Percentiles rank a stretch among this genome's conserved stretches.
phyloP scores from a whole-genome alignment of 2,329 filamentous ascomycete species.

The Epichloe amarillans region DNA sequence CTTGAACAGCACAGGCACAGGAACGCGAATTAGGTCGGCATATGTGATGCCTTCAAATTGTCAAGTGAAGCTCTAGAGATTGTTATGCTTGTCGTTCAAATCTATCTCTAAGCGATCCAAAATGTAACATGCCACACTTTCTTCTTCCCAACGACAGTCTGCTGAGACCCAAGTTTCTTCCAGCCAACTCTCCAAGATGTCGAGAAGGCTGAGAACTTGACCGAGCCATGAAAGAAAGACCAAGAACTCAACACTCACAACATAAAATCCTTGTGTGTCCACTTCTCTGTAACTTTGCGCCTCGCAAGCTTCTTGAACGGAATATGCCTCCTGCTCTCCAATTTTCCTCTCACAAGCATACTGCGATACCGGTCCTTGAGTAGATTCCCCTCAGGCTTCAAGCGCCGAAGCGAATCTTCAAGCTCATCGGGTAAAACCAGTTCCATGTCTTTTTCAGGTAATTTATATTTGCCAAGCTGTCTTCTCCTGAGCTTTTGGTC shows the following conservation, averaged over 20 bases:
- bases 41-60: neutral
- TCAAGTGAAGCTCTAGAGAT: too few species aligned
- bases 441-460: constrained; percentile 71
- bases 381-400: constrained; percentile 93
- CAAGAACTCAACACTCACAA: neutral
- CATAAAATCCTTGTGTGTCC: constrained; percentile 87
- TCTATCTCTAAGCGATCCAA: too few species aligned
- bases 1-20: neutral
- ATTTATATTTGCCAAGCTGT: constrained; percentile 57
- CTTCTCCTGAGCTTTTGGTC: constrained; percentile 54
- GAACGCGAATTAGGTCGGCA: neutral
- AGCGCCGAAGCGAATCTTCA: constrained; percentile 63
- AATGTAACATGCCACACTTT: too few species aligned
- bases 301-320: constrained; percentile 73
- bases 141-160: too few species aligned
- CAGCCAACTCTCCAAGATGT: neutral
- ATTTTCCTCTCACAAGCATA: constrained; percentile 74
- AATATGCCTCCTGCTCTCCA: constrained; percentile 70
- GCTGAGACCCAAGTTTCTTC: neutral
- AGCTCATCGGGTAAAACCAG: constrained; percentile 72
- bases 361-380: constrained; percentile 85
- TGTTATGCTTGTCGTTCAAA: too few species aligned
- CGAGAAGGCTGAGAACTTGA: neutral
- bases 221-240: neutral
- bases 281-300: constrained; percentile 82